These are phyloP conservation scores for Arachnopeziza araneosa DNA, from an alignment of 2,329 filamentous ascomycete species.

Conservation along the genomic window DNA sequence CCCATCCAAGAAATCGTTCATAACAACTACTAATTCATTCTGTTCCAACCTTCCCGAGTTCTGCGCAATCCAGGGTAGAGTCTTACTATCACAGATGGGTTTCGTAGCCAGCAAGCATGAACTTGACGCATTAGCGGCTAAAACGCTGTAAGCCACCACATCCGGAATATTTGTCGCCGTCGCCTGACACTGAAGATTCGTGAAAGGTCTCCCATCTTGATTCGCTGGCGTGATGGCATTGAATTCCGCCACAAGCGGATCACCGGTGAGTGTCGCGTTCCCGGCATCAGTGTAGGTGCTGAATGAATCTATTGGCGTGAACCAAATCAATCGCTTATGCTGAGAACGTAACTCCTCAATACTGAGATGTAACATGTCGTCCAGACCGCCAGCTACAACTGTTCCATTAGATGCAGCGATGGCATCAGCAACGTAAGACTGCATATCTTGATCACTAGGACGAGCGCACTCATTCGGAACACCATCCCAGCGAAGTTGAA, in stretches of 20 bases:
- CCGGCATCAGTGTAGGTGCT: conserved; percentile 38
- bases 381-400: conserved; percentile 26
- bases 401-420: conserved; percentile 26
- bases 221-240: conserved; percentile 30
- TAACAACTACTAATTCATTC: conserved; percentile 39
- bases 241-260: conserved; percentile 35
- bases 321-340: conserved; percentile 34
- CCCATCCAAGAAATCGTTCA: conserved; percentile 49
- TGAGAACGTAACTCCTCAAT: conserved; percentile 33
- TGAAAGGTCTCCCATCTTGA: conserved; percentile 33
- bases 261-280: conserved; percentile 37
- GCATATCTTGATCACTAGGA: conserved; percentile 38
- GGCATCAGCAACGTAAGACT: conserved; percentile 33
- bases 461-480: conserved; percentile 41
- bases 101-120: conserved; percentile 45
- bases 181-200: conserved; percentile 44
- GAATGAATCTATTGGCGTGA: conserved; percentile 34
- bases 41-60: conserved; percentile 35
- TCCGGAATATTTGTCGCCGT: conserved; percentile 45
- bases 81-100: conserved; percentile 41
- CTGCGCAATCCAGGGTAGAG: conserved; percentile 40
- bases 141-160: conserved; percentile 40
- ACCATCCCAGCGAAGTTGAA: conserved; percentile 46
- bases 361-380: conserved; percentile 30
- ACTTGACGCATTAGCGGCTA: conserved; percentile 39